Percentiles rank a stretch among this genome's conserved stretches.
Evolutionary conservation across 2,329 filamentous ascomycete genomes (phyloP).

Genomic region (Arthrobotrys iridis): DNA sequence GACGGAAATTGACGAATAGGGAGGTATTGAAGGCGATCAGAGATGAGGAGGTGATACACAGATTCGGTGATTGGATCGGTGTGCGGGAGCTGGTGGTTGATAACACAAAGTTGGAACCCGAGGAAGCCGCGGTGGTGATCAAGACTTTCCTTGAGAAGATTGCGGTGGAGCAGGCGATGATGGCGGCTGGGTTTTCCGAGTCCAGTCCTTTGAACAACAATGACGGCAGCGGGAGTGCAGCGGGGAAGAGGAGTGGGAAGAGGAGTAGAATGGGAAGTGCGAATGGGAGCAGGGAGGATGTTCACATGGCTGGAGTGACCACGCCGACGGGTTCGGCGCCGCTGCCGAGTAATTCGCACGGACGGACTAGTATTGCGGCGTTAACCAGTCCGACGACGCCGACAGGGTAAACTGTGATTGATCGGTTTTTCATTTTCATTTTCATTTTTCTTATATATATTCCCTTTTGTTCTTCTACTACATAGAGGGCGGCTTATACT

Average conservation of each 20-base stretch:
- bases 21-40: slow-evolving; percentile 56
- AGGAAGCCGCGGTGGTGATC: slow-evolving; percentile 46
- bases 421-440: not conserved
- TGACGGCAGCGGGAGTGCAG: not conserved
- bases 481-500: slow-evolving; percentile 29
- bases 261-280: slow-evolving; percentile 33
- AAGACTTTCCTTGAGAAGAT: slow-evolving; percentile 49
- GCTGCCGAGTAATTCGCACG: slow-evolving; percentile 14
- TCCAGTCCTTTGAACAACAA: not conserved
- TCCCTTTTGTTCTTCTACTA: slow-evolving; percentile 29
- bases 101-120: slow-evolving; percentile 54
- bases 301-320: slow-evolving; percentile 40
- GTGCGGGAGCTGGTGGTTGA: slow-evolving; percentile 56
- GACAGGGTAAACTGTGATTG: not conserved
- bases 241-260: slow-evolving; percentile 32
- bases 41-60: slow-evolving; percentile 56
- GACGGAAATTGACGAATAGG: slow-evolving; percentile 57
- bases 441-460: slow-evolving; percentile 6
- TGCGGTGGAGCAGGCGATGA: slow-evolving; percentile 37
- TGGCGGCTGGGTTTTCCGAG: not conserved
- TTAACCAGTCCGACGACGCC: slow-evolving; percentile 30
- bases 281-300: slow-evolving; percentile 37
- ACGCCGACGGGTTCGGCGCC: not conserved
- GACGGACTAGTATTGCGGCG: slow-evolving; percentile 49
- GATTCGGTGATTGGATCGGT: slow-evolving; percentile 56